phyloP scores from a whole-genome alignment of 768 basidiomycete genomes.

The Boletellus sp. region DNA sequence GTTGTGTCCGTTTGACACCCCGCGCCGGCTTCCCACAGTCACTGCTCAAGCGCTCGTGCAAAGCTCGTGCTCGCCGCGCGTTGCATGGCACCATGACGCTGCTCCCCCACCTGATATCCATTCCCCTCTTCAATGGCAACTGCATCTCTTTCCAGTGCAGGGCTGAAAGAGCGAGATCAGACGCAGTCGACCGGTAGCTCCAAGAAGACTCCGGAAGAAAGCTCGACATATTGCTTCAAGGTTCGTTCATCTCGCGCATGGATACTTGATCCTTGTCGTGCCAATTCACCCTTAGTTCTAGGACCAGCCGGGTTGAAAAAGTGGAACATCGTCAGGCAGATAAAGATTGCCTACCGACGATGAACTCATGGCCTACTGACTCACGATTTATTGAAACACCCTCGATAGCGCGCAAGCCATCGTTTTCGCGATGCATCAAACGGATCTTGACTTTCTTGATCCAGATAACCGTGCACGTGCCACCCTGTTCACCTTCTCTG shows the following conservation, averaged over 20 bases:
- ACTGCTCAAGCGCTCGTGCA: too few species aligned
- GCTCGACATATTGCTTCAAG: slow-evolving; percentile 90
- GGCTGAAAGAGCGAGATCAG: slow-evolving; percentile 58
- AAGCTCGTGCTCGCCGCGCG: too few species aligned
- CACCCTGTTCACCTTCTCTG: rapidly evolving
- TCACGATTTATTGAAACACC: slow-evolving; percentile 81
- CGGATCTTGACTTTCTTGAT: slow-evolving; percentile 72
- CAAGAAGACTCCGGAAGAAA: slow-evolving; percentile 86
- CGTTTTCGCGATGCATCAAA: slow-evolving; percentile 81
- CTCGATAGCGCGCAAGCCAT: slow-evolving; percentile 87
- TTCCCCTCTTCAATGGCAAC: too few species aligned
- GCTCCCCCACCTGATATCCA: too few species aligned
- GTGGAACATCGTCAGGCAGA: slow-evolving; percentile 95
- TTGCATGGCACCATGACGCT: too few species aligned
- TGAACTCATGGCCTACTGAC: slow-evolving; percentile 73
- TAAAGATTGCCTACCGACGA: slow-evolving; percentile 91
- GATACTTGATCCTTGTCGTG: slow-evolving; percentile 6
- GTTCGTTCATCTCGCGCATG: slow-evolving; percentile 41
- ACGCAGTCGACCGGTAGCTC: slow-evolving; percentile 76
- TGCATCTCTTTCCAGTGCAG: too few species aligned
- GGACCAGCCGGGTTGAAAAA: slow-evolving; percentile 96
- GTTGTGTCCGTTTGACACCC: too few species aligned
- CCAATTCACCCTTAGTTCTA: slow-evolving; percentile 29
- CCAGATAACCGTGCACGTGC: slow-evolving; percentile 52
- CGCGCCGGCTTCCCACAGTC: too few species aligned